Evolutionary conservation across 495 filamentous ascomycete species (phyloP).

Genomic region (Stereocaulon alpinum): DNA sequence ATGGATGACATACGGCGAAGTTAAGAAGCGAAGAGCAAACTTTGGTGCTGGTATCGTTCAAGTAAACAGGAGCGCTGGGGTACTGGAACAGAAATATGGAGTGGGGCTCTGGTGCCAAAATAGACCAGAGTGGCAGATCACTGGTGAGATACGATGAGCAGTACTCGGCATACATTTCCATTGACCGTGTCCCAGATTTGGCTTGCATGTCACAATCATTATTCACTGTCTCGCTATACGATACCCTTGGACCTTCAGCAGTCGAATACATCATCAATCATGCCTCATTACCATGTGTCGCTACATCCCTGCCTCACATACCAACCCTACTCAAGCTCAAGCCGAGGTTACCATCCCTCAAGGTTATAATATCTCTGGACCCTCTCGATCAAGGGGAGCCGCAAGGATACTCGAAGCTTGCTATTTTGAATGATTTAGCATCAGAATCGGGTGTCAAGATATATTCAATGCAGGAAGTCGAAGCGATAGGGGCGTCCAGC

Average conservation of each 20-base stretch:
- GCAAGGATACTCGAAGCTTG: constrained; percentile 65
- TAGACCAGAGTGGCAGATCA: constrained; percentile 94
- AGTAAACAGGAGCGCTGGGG: constrained; percentile 61
- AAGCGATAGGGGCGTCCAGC: constrained; percentile 61
- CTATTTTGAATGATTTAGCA: constrained; percentile 64
- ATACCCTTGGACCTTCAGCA: constrained; percentile 81
- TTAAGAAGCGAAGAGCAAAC: constrained; percentile 68
- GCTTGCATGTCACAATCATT: constrained; percentile 82
- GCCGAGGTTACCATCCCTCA: constrained; percentile 63
- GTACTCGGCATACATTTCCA: background rate
- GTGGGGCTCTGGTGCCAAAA: constrained; percentile 95
- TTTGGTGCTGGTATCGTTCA: constrained; percentile 81
- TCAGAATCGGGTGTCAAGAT: constrained; percentile 62
- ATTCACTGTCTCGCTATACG: constrained; percentile 89
- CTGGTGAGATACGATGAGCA: constrained; percentile 41
- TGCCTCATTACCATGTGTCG: constrained; percentile 61
- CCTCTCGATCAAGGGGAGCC: constrained; percentile 74
- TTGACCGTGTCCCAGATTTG: constrained; percentile 48
- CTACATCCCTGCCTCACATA: constrained; percentile 74
- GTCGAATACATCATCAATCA: constrained; percentile 96
- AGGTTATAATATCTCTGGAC: constrained; percentile 83
- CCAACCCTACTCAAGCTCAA: constrained; percentile 78
- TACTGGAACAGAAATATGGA: constrained; percentile 60
- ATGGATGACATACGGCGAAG: constrained; percentile 76
- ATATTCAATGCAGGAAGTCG: constrained; percentile 65